phyloP scores from a whole-genome alignment of 2,329 filamentous ascomycete genomes.

The Pseudogymnoascus sp. region DNA sequence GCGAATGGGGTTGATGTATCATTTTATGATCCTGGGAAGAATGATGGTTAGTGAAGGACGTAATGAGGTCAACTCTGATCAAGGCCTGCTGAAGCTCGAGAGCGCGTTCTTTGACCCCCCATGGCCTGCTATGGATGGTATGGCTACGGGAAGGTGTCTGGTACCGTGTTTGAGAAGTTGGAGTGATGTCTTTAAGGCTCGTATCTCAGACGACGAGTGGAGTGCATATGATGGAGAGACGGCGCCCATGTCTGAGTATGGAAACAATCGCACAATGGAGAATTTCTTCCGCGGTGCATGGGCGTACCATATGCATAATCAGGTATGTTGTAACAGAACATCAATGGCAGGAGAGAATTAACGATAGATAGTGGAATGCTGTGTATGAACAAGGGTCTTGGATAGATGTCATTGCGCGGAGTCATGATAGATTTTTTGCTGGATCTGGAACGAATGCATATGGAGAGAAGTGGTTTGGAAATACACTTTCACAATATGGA shows the following conservation, averaged over 20 bases:
- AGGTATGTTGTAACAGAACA: not conserved
- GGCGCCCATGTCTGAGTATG: not conserved
- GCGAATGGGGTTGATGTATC: not conserved
- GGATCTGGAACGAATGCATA: not conserved
- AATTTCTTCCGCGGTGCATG: slow-evolving; percentile 1
- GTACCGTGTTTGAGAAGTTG: not conserved
- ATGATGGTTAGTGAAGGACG: not conserved
- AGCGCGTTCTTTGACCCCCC: not conserved
- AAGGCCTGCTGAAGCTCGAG: not conserved
- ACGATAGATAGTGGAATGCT: not conserved
- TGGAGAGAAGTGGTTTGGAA: not conserved
- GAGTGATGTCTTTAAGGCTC: not conserved
- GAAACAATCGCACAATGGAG: not conserved
- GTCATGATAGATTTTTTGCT: not conserved
- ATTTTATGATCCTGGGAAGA: not conserved
- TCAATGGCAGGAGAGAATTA: not conserved
- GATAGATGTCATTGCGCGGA: slow-evolving; percentile 1
- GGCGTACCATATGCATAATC: slow-evolving; percentile 5
- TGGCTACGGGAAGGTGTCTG: not conserved
- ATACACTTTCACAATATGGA: not conserved
- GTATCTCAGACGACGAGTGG: not conserved
- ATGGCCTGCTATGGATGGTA: not conserved
- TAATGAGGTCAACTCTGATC: not conserved
- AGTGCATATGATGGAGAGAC: not conserved
- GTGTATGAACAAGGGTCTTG: not conserved